Evolutionary conservation across 2,329 filamentous ascomycete species (phyloP), one percentile per base, ranked within the genome.

Genomic region (Byssoonygena ceratinophila): DNA sequence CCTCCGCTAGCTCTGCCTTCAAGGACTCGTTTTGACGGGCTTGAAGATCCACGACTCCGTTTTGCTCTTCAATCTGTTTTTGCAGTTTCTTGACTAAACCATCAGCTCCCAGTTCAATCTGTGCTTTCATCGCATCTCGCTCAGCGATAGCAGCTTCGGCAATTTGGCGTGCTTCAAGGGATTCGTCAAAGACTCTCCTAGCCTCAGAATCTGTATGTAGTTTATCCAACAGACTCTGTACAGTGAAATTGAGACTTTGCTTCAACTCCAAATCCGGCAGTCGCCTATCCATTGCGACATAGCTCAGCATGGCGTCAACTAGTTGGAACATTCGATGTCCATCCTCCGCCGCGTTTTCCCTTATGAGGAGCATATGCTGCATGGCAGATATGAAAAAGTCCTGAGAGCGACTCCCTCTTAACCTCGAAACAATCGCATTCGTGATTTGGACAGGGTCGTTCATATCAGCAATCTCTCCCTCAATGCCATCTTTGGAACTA

Each of bases 251-350:
- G 59, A 98, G 79, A 64, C 89, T 94, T 68, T 97, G 91, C 74
- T 96, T 96, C 55, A 98, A 79, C 67, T 98, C 92, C 82, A 97
- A 91, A 69, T 98, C 91, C 36, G 92, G 92, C 58, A 97, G 71
- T 58, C 92, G 80, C 64, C 92, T 81, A 69, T 98, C 92, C 91
- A 98, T 98, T 61, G 91, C 91, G 57, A 98, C 91, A 69, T 97
- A 97, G 69, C 89, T 95, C 59, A 98, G 81, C 89, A 97, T 97
- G n/a, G 87, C 84, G 70, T 98, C 92, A 25, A 97, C 90, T 25
- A 98, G 80, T 73, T 97, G 92, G 71, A 97, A 98, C 84, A 96
- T 92, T 46, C 88, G 83, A 56, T 96, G 72, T 12, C 89, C 82
- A 69, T 98, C 92, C 65, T 97, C 92, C 46, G 85, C 85, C 61